phyloP scores from a whole-genome alignment of 1,284 basidiomycete genomes.

The Leccinum pallidistipes region DNA sequence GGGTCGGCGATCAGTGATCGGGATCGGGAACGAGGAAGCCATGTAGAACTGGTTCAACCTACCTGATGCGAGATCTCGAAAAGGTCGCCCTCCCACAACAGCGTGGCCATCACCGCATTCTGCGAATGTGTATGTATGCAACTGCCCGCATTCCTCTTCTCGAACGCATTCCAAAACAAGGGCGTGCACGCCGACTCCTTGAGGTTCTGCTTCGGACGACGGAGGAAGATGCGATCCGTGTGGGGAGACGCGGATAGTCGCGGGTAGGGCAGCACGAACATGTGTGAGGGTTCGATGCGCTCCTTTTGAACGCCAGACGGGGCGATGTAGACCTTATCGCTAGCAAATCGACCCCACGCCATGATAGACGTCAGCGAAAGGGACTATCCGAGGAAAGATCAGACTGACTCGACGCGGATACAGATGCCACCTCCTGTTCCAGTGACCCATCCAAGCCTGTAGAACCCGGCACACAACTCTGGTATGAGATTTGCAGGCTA shows the following conservation, averaged over 20 bases:
- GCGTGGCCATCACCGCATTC: slow-evolving; percentile 82
- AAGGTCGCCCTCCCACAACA: slow-evolving; percentile 65
- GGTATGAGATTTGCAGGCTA: slow-evolving; percentile 85
- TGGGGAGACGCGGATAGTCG: slow-evolving; percentile 61
- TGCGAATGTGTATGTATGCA: slow-evolving; percentile 90
- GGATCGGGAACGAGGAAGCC: background rate
- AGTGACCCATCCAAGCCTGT: slow-evolving; percentile 64
- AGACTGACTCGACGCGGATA: slow-evolving; percentile 65
- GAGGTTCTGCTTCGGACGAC: slow-evolving; percentile 64
- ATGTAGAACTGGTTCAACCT: slow-evolving; percentile 12
- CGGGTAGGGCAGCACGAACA: slow-evolving; percentile 83
- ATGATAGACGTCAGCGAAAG: background rate
- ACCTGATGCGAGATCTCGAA: slow-evolving; percentile 83
- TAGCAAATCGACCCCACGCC: slow-evolving; percentile 26
- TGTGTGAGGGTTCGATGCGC: slow-evolving; percentile 74
- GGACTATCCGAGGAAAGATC: background rate
- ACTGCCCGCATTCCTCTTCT: slow-evolving; percentile 70
- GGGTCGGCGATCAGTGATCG: slow-evolving; percentile 1
- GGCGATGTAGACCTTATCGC: slow-evolving; percentile 81
- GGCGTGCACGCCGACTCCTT: slow-evolving; percentile 86
- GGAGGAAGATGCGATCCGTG: slow-evolving; percentile 69
- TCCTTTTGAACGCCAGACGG: slow-evolving; percentile 90
- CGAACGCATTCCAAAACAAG: slow-evolving; percentile 90
- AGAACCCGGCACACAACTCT: slow-evolving; percentile 66
- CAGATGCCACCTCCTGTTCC: slow-evolving; percentile 68